These are phyloP conservation scores for Aspergillus kassunensis DNA, from an alignment of 495 filamentous ascomycete species.

Conservation along the genomic window DNA sequence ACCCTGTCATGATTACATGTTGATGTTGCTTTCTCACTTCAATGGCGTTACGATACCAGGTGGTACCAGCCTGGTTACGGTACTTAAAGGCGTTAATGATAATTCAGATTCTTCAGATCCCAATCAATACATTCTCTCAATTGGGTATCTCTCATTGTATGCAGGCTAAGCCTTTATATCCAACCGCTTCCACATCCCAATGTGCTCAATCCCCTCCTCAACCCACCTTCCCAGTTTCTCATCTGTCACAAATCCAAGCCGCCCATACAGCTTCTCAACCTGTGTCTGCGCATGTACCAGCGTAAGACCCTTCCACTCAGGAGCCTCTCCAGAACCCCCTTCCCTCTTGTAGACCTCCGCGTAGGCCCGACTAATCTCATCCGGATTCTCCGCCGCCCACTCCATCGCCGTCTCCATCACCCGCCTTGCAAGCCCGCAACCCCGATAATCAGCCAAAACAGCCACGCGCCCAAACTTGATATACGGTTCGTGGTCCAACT, in stretches of 20 bases:
- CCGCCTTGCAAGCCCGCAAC: slow-evolving; percentile 25
- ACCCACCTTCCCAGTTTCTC: slow-evolving; percentile 68
- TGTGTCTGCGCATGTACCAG: slow-evolving; percentile 70
- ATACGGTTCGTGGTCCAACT: slow-evolving; percentile 59
- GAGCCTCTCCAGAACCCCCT: slow-evolving; percentile 10
- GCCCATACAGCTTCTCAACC: slow-evolving; percentile 56
- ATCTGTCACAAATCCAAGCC: slow-evolving; percentile 68
- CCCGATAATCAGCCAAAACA: slow-evolving; percentile 8
- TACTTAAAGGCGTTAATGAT: slow-evolving; percentile 14
- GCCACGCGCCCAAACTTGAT: slow-evolving; percentile 31
- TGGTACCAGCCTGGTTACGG: background rate
- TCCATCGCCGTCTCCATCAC: slow-evolving; percentile 58
- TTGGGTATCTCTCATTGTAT: background rate
- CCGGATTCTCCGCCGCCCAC: slow-evolving; percentile 58
- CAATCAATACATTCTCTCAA: background rate
- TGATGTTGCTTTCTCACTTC: slow-evolving; percentile 19
- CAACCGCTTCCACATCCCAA: slow-evolving; percentile 65
- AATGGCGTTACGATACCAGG: slow-evolving; percentile 12
- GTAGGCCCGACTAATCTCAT: slow-evolving; percentile 36
- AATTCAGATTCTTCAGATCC: background rate
- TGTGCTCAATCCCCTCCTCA: slow-evolving; percentile 82
- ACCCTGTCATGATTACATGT: slow-evolving; percentile 32
- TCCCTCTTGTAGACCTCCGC: slow-evolving; percentile 43
- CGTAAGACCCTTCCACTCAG: slow-evolving; percentile 63
- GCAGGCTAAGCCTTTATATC: slow-evolving; percentile 9